Percentiles rank a stretch among this genome's conserved stretches.
Conservation (phyloP, 768 basidiomycete genomes). For the Mycena vitilis region DNA sequence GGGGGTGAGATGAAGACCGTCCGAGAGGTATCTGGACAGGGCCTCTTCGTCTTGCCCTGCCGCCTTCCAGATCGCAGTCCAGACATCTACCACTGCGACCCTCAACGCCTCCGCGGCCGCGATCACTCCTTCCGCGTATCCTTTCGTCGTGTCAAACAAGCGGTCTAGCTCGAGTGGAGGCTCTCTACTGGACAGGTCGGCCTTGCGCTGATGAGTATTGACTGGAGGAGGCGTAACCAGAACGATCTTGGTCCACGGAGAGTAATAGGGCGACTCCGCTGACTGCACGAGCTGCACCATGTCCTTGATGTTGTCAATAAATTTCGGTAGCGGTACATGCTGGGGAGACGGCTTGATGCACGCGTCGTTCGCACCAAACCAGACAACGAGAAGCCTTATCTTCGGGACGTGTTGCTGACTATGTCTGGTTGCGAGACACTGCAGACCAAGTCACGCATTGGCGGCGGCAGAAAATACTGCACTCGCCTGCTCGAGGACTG, state of each 20-base stretch:
- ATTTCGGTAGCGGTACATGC: conserved; percentile 79
- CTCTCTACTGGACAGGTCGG: conserved; percentile 60
- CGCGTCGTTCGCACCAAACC: conserved; percentile 94
- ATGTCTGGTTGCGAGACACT: conserved; percentile 70
- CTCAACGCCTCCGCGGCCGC: conserved; percentile 65
- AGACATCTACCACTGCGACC: conserved; percentile 79
- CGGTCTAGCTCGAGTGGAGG: conserved; percentile 69
- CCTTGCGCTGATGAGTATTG: conserved; percentile 68
- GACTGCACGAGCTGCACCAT: conserved; percentile 74
- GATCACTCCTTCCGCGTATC: conserved; percentile 78
- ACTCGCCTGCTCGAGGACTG: conserved; percentile 79
- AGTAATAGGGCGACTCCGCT: conserved; percentile 72
- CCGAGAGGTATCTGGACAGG: conserved; percentile 65
- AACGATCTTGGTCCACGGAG: conserved; percentile 79
- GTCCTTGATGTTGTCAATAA: conserved; percentile 69
- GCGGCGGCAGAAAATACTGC: neutral
- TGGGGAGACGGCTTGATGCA: conserved; percentile 72
- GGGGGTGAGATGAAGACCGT: conserved; percentile 86
- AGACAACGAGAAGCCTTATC: conserved; percentile 82
- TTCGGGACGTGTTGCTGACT: conserved; percentile 63
- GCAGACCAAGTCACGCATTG: neutral
- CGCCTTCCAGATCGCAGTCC: conserved; percentile 78
- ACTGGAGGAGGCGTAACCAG: conserved; percentile 90
- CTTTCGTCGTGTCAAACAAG: conserved; percentile 67
- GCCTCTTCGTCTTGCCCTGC: conserved; percentile 70